phyloP scores from a whole-genome alignment of 768 basidiomycete species.

The Termitomyces sp. region DNA sequence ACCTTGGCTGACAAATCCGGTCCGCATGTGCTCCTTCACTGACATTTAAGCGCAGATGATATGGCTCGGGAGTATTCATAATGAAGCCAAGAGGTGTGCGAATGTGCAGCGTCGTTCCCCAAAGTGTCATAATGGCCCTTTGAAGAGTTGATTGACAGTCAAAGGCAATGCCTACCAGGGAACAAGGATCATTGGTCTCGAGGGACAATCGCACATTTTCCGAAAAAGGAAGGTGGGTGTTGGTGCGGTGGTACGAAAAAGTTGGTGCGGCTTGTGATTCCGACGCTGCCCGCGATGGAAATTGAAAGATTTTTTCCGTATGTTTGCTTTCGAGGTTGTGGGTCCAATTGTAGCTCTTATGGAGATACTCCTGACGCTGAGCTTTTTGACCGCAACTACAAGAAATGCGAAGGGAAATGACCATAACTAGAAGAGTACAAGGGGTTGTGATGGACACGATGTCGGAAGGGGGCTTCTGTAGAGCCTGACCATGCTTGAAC shows the following conservation, averaged over 20 bases:
- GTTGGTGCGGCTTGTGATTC: background rate
- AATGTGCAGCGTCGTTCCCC: background rate
- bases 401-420: background rate
- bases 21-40: background rate
- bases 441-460: constrained; percentile 23
- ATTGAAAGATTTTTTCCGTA: background rate
- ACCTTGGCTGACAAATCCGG: background rate
- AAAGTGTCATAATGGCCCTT: background rate
- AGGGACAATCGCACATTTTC: constrained; percentile 3
- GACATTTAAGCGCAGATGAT: background rate
- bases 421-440: constrained; percentile 16
- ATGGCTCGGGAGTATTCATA: background rate
- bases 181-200: constrained; percentile 21
- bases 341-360: constrained; percentile 12
- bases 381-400: constrained; percentile 1
- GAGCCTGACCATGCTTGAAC: constrained; percentile 12
- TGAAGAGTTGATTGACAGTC: background rate
- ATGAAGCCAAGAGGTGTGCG: background rate
- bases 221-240: constrained; percentile 9
- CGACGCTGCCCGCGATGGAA: background rate
- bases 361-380: background rate
- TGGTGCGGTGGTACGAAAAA: background rate
- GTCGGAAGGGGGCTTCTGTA: constrained; percentile 3
- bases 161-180: constrained; percentile 19
- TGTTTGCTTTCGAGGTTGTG: constrained; percentile 5